Conservation (phyloP, 371 early-diverging fungal species). For the Haplosporangium sp. region DNA sequence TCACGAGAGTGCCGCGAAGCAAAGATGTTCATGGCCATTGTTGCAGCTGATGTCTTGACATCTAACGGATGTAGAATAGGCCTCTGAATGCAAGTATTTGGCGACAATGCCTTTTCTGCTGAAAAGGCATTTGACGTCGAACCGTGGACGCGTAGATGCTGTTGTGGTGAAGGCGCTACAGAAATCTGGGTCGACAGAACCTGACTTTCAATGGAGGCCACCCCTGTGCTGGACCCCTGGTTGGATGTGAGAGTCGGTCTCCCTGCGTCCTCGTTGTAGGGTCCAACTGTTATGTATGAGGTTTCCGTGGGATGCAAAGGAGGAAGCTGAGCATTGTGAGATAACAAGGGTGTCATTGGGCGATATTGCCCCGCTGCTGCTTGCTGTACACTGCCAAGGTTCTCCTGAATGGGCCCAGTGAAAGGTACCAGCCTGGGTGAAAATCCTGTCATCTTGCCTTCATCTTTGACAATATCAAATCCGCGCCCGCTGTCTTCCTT, state of each 20-base stretch:
- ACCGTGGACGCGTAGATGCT: not conserved
- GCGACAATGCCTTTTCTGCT: not conserved
- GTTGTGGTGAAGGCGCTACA: not conserved
- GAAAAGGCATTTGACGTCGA: not conserved
- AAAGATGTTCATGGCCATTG: constrained; percentile 18
- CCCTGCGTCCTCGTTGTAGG: not conserved
- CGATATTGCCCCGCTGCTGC: not conserved
- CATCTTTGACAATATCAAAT: constrained; percentile 9
- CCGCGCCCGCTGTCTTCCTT: constrained; percentile 24
- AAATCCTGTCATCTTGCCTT: constrained; percentile 5
- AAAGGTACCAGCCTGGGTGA: constrained; percentile 11
- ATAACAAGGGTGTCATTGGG: not conserved
- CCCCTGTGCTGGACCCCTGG: too few relatives aligned
- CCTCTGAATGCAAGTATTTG: constrained; percentile 6
- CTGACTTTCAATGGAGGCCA: constrained; percentile 35
- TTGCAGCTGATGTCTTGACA: constrained; percentile 35
- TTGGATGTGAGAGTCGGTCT: not conserved
- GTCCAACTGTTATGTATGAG: not conserved
- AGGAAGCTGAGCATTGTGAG: constrained; percentile 8
- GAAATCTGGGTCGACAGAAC: constrained; percentile 53
- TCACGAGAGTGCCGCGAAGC: constrained; percentile 28
- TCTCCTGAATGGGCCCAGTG: constrained; percentile 21
- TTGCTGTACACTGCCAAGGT: not conserved
- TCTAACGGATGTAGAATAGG: constrained; percentile 35
- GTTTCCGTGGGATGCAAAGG: constrained; percentile 17